phyloP scores from a whole-genome alignment of 345 rosid species.

The Syzygium grande region DNA sequence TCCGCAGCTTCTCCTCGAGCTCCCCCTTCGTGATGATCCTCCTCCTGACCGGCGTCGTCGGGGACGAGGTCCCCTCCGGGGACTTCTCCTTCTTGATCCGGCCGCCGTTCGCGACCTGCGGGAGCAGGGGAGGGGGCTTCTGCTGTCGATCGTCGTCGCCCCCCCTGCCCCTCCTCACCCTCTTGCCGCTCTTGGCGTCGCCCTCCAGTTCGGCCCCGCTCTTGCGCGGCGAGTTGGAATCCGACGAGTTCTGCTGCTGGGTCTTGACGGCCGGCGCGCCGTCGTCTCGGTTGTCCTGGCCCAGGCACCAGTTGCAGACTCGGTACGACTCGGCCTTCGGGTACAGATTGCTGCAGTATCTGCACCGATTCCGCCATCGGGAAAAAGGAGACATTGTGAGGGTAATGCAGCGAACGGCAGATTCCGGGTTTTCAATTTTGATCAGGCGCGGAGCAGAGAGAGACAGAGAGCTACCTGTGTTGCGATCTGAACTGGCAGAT shows the following conservation, averaged over 20 bases:
- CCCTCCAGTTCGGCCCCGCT: slow-evolving; percentile 9
- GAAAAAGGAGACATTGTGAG: not conserved
- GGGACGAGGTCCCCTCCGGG: slow-evolving; percentile 4
- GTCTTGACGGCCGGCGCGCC: not conserved
- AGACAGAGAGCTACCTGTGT: slow-evolving; percentile 41
- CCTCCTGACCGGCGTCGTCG: slow-evolving; percentile 14
- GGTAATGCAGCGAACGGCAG: not conserved
- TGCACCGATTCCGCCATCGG: slow-evolving; percentile 1
- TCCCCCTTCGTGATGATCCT: slow-evolving; percentile 41
- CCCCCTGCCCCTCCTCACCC: not conserved
- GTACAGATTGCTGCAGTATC: slow-evolving; percentile 67
- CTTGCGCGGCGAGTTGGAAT: slow-evolving; percentile 29
- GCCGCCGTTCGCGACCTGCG: not conserved
- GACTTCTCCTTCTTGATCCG: slow-evolving; percentile 21
- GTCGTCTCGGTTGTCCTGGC: slow-evolving; percentile 21
- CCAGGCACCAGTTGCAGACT: slow-evolving; percentile 66
- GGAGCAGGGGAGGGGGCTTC: not conserved
- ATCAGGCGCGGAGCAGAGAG: not conserved
- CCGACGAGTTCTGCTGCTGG: slow-evolving; percentile 21
- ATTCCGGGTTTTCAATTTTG: not conserved
- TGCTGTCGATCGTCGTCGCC: slow-evolving; percentile 1
- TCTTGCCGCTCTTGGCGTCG: slow-evolving; percentile 1
- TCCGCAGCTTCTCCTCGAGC: slow-evolving; percentile 33
- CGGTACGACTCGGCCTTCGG: slow-evolving; percentile 52
- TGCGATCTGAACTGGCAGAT: slow-evolving; percentile 58